Percentiles rank a stretch among this genome's conserved stretches.
Evolutionary conservation across 2,329 filamentous ascomycete species (phyloP).

Genomic region (Beauveria medogensis): DNA sequence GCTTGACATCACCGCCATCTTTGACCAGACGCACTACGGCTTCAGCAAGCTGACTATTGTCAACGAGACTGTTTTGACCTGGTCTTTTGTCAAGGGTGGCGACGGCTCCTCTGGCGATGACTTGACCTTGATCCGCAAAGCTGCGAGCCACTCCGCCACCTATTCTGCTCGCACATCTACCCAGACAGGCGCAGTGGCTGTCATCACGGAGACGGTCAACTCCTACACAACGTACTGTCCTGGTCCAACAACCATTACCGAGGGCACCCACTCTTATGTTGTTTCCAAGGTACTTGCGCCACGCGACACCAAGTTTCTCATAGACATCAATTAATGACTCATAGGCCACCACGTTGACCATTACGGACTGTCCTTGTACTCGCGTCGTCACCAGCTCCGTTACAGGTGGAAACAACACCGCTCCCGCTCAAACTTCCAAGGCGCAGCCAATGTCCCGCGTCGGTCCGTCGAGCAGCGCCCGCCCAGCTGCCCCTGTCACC

Average conservation of each 20-base stretch:
- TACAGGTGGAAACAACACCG: background rate
- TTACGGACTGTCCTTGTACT: constrained; percentile 58
- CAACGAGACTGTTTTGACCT: constrained; percentile 32
- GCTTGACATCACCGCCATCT: constrained; percentile 34
- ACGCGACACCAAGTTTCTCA: no score
- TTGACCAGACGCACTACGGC: constrained; percentile 39
- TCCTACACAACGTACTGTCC: constrained; percentile 60
- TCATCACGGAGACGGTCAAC: constrained; percentile 53
- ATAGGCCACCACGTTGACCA: constrained; percentile 52
- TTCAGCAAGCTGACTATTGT: constrained; percentile 31
- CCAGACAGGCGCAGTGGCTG: constrained; percentile 24
- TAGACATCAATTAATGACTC: background rate
- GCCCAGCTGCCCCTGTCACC: background rate
- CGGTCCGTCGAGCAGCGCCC: background rate
- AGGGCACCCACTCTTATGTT: constrained; percentile 53
- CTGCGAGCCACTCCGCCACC: background rate
- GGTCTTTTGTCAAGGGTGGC: constrained; percentile 36
- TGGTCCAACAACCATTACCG: constrained; percentile 46
- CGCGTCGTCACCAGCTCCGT: constrained; percentile 28
- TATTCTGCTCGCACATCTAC: background rate
- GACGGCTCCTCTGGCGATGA: constrained; percentile 31
- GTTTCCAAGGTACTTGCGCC: constrained; percentile 33
- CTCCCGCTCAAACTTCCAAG: background rate
- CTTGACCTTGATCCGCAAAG: constrained; percentile 17
- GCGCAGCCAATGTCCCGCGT: background rate